Evolutionary conservation across 805 yeast genomes (phyloP).

Genomic region (Hanseniaspora meyeri): DNA sequence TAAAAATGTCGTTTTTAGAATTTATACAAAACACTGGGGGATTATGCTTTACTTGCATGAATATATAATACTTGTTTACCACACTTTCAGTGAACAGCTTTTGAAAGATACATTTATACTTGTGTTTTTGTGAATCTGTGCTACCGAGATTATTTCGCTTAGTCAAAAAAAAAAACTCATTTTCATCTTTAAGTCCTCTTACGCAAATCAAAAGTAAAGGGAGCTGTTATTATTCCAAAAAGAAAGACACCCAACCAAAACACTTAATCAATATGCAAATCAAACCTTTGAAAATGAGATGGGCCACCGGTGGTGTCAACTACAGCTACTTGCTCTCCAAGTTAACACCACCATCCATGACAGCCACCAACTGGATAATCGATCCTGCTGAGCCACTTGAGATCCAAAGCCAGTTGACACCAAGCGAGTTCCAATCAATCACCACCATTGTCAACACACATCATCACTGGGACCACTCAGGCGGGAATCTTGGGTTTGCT

Average conservation of each 20-base stretch:
- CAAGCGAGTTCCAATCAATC: constrained; percentile 36
- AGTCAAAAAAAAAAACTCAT: not conserved
- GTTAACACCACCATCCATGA: constrained; percentile 45
- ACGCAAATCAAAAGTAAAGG: too few relatives aligned
- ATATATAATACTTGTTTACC: not conserved
- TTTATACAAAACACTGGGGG: too few relatives aligned
- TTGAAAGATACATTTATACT: too few relatives aligned
- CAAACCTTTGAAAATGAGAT: constrained; percentile 75
- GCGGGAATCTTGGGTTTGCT: constrained; percentile 47
- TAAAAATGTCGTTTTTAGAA: too few relatives aligned
- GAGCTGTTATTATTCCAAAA: too few relatives aligned
- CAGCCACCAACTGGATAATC: constrained; percentile 56
- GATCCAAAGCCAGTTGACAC: constrained; percentile 35
- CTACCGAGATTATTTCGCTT: not conserved
- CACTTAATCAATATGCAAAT: constrained; percentile 53
- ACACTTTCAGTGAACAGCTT: too few relatives aligned
- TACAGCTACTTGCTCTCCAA: constrained; percentile 62
- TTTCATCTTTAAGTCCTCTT: not conserved
- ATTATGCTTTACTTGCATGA: too few relatives aligned
- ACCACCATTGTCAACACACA: constrained; percentile 85
- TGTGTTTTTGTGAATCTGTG: not conserved
- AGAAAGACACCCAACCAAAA: not conserved
- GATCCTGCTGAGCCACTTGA: constrained; percentile 89
- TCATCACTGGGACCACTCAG: constrained; percentile 92
- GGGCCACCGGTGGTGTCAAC: constrained; percentile 81